Base-by-base conservation (phyloP, 2,329 filamentous ascomycete genomes). In the Diplodia corticola region DNA sequence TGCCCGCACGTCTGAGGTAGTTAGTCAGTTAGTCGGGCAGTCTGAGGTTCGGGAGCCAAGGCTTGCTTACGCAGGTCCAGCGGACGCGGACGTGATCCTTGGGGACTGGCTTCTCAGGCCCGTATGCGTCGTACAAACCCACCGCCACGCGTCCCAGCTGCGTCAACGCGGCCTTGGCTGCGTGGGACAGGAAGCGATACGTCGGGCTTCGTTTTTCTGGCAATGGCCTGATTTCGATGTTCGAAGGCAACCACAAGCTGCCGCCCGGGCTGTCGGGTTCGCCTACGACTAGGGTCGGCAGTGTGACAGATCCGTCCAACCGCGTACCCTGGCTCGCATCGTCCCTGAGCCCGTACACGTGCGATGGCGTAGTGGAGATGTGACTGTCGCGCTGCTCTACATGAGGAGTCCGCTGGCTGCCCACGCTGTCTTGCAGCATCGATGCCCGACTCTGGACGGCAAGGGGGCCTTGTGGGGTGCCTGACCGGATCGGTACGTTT, bases 41-140 rank as follows among this genome's bases (percentile, higher is more conserved):
- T 1, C 6, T 30, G 22, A 46, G 22, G 12, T 24, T 7, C 28
- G 10, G 60, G 26, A 30, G 6, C 24, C 17, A 13, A 12, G 15
- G 9, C 15, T 4, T 10, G 69, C 73, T 70, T 68, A 76, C 74
- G 67, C 76, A 78, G 46, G 70, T 75, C 76, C 76, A 78, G 26
- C 75, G 71, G 22, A 78, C 74, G 12, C 75, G 73, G n/a, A 74
- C 72, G 68, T 76, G 73, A 3, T 70, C 69, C 24, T 68, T 55
- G 7, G 71, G 67, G 20, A 78, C 71, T 13, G 71, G 70, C 40
- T 69, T 72, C 64, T 78, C 76, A n/a, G 71, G 69, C 5, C 75
- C 75, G 67, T 73, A 74, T 4, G 24, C 33, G 20, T 54, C 49
- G 50, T 55, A 55, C 24, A 64, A 4, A 17, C 50, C 50, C 17